phyloP scores from a whole-genome alignment of 78 protist genomes.

The Speleostelium caveatum region DNA sequence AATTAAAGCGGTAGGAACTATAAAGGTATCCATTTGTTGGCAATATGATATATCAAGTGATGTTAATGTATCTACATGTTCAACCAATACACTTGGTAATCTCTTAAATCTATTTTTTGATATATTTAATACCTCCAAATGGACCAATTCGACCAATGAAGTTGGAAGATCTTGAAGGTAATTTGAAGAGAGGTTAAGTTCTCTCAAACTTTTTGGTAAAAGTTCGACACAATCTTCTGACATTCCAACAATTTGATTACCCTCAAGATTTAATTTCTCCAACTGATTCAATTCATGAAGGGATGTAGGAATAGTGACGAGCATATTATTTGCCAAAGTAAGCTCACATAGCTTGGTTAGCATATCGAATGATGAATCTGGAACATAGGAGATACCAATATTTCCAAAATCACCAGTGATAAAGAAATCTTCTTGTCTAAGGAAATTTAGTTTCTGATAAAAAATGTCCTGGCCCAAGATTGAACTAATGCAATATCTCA shows the following conservation, averaged over 20 bases:
- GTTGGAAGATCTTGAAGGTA: slow-evolving; percentile 35
- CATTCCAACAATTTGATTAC: slow-evolving; percentile 26
- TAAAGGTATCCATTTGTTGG: not conserved
- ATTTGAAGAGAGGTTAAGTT: slow-evolving; percentile 41
- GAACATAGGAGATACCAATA: not conserved
- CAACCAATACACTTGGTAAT: slow-evolving; percentile 26
- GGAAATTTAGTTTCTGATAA: not conserved
- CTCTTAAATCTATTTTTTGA: slow-evolving; percentile 48
- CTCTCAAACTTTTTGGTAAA: not conserved
- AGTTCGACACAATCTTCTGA: slow-evolving; percentile 14
- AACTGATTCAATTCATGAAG: slow-evolving; percentile 10
- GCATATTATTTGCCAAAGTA: not conserved
- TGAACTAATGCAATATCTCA: slow-evolving; percentile 54
- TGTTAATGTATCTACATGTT: not conserved
- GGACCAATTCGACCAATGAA: not conserved
- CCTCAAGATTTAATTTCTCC: slow-evolving; percentile 9
- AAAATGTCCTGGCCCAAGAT: slow-evolving; percentile 31
- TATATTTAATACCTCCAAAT: slow-evolving; percentile 43
- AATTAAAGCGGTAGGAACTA: not conserved
- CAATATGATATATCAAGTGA: not conserved
- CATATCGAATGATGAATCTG: slow-evolving; percentile 7
- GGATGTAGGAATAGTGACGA: slow-evolving; percentile 28
- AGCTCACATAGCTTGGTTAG: slow-evolving; percentile 5
- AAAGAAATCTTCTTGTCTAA: not conserved
- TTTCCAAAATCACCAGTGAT: not conserved